Percentiles rank a stretch among this genome's conserved stretches.
Conservation (phyloP, 192 early-diverging fungal species). For the Entomortierella beljakovae region DNA sequence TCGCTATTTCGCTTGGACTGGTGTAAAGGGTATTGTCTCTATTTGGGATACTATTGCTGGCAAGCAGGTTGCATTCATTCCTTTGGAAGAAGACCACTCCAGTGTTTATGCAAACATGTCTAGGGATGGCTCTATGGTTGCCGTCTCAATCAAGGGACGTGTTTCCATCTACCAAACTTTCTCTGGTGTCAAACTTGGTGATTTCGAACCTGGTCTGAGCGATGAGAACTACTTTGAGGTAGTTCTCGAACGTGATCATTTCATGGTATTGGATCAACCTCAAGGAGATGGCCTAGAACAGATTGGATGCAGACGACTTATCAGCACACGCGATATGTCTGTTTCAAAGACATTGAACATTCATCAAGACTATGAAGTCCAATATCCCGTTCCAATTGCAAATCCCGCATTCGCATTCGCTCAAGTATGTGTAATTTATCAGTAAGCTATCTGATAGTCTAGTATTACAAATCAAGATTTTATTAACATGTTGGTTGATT, state of each 20-base stretch:
- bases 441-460: not conserved
- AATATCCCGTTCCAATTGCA: slow-evolving; percentile 6
- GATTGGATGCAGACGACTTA: slow-evolving; percentile 4
- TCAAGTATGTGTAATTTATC: not conserved
- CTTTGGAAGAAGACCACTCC: slow-evolving; percentile 3
- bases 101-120: slow-evolving; percentile 7
- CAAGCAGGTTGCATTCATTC: slow-evolving; percentile 14
- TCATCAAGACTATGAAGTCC: slow-evolving; percentile 34
- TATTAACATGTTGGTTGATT: not conserved
- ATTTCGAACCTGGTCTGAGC: slow-evolving; percentile 8
- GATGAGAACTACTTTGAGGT: slow-evolving; percentile 19
- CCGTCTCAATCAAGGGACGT: slow-evolving; percentile 14
- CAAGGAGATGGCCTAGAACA: not conserved
- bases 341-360: slow-evolving; percentile 13
- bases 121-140: slow-evolving; percentile 9
- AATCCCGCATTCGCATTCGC: slow-evolving; percentile 18
- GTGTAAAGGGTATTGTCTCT: slow-evolving; percentile 10
- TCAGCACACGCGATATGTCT: slow-evolving; percentile 25
- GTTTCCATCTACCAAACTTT: slow-evolving; percentile 18
- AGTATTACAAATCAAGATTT: not conserved
- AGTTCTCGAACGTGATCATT: slow-evolving; percentile 22
- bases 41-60: slow-evolving; percentile 12
- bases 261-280: slow-evolving; percentile 15
- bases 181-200: slow-evolving; percentile 27
- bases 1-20: slow-evolving; percentile 22